These are phyloP conservation scores for Cardiospermum halicacabum DNA, from an alignment of 345 rosid genomes.

Conservation along the genomic window DNA sequence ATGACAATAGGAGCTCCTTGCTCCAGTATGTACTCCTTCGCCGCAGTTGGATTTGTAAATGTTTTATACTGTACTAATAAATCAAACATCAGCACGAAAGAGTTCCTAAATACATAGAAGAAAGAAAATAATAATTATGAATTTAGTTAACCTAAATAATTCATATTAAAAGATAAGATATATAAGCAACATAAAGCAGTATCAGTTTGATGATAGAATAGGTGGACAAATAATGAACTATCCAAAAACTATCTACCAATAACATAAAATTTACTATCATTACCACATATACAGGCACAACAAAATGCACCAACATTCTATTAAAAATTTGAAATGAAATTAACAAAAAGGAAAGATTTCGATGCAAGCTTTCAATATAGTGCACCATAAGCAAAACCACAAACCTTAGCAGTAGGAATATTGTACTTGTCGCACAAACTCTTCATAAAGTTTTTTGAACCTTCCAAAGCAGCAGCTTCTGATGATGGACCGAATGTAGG, in stretches of 20 bases:
- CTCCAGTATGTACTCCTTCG: slow-evolving; percentile 63
- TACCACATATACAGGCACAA: background rate
- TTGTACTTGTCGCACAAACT: slow-evolving; percentile 74
- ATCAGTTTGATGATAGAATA: background rate
- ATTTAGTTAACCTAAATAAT: background rate
- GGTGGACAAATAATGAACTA: background rate
- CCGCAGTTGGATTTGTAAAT: slow-evolving; percentile 61
- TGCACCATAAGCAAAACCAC: background rate
- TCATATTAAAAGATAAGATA: background rate
- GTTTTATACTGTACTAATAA: slow-evolving; percentile 57
- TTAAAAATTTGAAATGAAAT: background rate
- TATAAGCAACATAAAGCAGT: background rate
- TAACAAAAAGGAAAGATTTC: background rate
- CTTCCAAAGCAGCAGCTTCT: slow-evolving; percentile 96
- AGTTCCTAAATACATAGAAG: background rate
- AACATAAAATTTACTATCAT: background rate
- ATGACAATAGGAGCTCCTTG: slow-evolving; percentile 82
- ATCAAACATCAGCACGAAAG: background rate
- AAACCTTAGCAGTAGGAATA: slow-evolving; percentile 96
- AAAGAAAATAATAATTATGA: background rate
- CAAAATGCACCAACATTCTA: background rate
- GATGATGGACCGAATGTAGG: slow-evolving; percentile 92
- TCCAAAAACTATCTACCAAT: background rate
- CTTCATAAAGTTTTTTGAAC: slow-evolving; percentile 96
- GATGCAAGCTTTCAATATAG: background rate